These are phyloP conservation scores for Coemansia sp. DNA, from an alignment of 192 early-diverging fungal genomes.

Conservation along the genomic window DNA sequence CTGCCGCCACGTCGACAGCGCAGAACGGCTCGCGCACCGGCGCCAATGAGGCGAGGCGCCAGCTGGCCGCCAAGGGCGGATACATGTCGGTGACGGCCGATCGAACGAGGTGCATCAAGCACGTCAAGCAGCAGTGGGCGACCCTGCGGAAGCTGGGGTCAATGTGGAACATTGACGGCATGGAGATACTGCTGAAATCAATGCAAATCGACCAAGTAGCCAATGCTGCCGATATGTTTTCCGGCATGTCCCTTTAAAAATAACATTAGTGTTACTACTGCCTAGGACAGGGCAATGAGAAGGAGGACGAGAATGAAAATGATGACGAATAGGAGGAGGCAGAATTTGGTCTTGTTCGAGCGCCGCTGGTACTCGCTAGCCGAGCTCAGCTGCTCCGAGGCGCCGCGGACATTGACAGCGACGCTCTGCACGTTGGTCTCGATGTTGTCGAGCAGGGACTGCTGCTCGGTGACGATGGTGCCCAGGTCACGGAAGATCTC, in stretches of 20 bases:
- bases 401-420: slow-evolving; percentile 72
- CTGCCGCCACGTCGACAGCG: not conserved
- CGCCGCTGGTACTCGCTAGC: slow-evolving; percentile 78
- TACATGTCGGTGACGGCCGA: slow-evolving; percentile 13
- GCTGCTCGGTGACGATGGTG: slow-evolving; percentile 96
- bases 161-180: slow-evolving; percentile 45
- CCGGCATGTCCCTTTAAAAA: slow-evolving; percentile 28
- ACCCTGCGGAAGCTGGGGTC: slow-evolving; percentile 34
- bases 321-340: slow-evolving; percentile 72
- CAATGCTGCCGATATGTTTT: slow-evolving; percentile 45
- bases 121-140: slow-evolving; percentile 43
- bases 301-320: slow-evolving; percentile 64
- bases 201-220: slow-evolving; percentile 52
- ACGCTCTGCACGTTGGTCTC: slow-evolving; percentile 90
- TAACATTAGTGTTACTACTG: no score
- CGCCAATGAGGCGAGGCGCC: not conserved
- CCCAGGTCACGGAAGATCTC: slow-evolving; percentile 96
- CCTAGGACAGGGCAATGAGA: slow-evolving; percentile 55
- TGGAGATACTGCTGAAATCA: slow-evolving; percentile 38
- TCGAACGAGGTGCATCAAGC: slow-evolving; percentile 21
- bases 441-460: slow-evolving; percentile 90
- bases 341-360: slow-evolving; percentile 80
- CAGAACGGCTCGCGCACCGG: not conserved
- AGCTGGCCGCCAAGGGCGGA: slow-evolving; percentile 8
- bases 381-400: slow-evolving; percentile 73